Percentiles rank a stretch among this genome's conserved stretches.
Evolutionary conservation across 1,284 basidiomycete species (phyloP).

Genomic region (Cryptococcus wingfieldii): DNA sequence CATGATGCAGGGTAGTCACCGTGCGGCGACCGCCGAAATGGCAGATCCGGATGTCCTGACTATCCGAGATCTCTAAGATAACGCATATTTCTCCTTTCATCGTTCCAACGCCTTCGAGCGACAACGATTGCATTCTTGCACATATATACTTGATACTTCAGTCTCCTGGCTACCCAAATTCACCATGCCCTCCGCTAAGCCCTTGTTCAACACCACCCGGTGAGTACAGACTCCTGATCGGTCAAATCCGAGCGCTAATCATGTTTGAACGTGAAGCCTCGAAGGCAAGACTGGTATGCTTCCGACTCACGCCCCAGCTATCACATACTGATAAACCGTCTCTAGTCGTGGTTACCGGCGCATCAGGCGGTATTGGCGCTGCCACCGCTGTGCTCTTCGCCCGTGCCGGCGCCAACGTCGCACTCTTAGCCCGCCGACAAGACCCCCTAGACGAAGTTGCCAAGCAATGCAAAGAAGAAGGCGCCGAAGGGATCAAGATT

Average conservation of each 20-base stretch:
- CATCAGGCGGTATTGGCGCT: conserved; percentile 40
- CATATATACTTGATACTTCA: too few species aligned
- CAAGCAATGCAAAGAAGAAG: conserved; percentile 20
- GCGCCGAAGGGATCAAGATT: conserved; percentile 25
- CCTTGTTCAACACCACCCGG: conserved; percentile 8
- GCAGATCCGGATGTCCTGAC: too few species aligned
- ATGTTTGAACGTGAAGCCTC: background rate
- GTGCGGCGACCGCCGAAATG: too few species aligned
- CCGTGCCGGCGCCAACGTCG: conserved; percentile 35
- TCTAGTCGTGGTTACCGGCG: conserved; percentile 39
- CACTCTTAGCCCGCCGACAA: conserved; percentile 35
- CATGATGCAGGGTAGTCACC: too few species aligned
- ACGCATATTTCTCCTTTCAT: too few species aligned
- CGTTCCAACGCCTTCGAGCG: too few species aligned
- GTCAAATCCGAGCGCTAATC: background rate
- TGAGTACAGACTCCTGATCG: background rate
- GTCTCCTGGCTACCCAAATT: background rate
- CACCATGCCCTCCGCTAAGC: conserved; percentile 1
- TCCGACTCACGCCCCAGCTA: background rate
- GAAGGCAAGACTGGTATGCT: conserved; percentile 6
- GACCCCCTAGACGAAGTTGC: conserved; percentile 35
- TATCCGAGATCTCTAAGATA: too few species aligned
- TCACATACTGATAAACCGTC: background rate
- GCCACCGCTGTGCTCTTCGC: conserved; percentile 39
- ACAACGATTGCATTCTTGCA: too few species aligned